These are phyloP conservation scores for Oryza rufipogon DNA, from an alignment of 176 grass and related monocot species.

Conservation along the genomic window DNA sequence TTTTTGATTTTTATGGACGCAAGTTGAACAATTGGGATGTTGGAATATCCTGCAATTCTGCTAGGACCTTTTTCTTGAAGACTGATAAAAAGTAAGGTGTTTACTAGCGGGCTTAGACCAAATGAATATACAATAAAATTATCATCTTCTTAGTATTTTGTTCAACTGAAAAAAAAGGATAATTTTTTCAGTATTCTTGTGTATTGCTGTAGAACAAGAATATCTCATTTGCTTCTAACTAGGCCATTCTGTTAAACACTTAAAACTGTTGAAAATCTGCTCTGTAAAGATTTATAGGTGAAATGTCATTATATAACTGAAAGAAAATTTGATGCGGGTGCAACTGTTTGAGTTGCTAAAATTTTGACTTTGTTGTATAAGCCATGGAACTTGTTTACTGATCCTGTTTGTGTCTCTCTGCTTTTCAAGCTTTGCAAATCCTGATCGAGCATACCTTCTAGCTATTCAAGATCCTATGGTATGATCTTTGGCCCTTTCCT, in stretches of 20 bases:
- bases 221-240: constrained; percentile 6
- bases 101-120: not conserved
- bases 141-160: not conserved
- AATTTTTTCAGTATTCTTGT: not conserved
- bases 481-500: constrained; percentile 39
- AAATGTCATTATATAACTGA: constrained; percentile 19
- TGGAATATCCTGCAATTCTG: constrained; percentile 88
- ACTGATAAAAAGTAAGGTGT: constrained; percentile 68
- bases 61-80: constrained; percentile 75
- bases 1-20: constrained; percentile 96
- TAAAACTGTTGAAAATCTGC: not conserved
- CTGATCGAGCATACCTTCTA: constrained; percentile 77
- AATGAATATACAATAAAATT: not conserved
- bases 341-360: not conserved
- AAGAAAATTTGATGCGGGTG: not conserved
- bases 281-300: not conserved
- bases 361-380: not conserved
- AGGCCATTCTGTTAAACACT: not conserved
- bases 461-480: constrained; percentile 97
- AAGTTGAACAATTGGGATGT: constrained; percentile 86
- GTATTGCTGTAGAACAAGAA: not conserved
- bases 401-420: constrained; percentile 18
- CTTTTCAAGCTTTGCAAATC: constrained; percentile 73
- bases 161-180: not conserved
- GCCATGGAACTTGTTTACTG: constrained; percentile 4